Percentiles rank a stretch among this genome's conserved stretches.
These are phyloP conservation scores for Aspergillus piperis DNA, from an alignment of 2,329 filamentous ascomycete genomes.

Conservation along the genomic window DNA sequence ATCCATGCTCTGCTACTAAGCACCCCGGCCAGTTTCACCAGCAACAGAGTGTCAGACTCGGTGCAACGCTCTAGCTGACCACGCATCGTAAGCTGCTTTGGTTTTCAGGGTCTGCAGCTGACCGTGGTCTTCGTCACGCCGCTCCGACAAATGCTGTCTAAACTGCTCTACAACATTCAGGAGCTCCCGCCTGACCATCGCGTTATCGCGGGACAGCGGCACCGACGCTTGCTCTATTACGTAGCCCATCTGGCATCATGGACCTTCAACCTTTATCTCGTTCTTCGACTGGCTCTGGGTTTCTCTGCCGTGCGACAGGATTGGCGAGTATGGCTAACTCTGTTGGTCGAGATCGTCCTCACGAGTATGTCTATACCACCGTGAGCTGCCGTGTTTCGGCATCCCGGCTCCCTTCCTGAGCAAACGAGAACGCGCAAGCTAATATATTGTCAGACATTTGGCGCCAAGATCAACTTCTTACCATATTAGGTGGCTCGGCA, in stretches of 20 bases:
- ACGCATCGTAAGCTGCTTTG: too few species aligned
- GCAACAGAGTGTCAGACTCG: too few species aligned
- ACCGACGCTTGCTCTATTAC: slow-evolving; percentile 20
- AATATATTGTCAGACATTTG: slow-evolving; percentile 20
- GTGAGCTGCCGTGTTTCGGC: neutral
- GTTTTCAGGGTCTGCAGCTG: too few species aligned
- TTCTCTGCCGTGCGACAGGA: slow-evolving; percentile 12
- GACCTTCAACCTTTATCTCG: slow-evolving; percentile 24
- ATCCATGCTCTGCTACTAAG: neutral
- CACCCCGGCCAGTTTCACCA: too few species aligned
- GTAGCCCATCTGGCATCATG: slow-evolving; percentile 22
- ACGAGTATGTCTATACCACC: slow-evolving; percentile 20
- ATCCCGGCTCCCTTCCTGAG: too few species aligned
- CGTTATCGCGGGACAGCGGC: slow-evolving; percentile 15
- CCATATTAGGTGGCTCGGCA: slow-evolving; percentile 21
- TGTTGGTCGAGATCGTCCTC: slow-evolving; percentile 28
- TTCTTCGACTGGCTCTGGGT: slow-evolving; percentile 19
- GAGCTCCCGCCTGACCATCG: slow-evolving; percentile 25
- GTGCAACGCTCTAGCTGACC: too few species aligned
- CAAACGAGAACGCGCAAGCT: neutral
- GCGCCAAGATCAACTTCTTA: slow-evolving; percentile 28
- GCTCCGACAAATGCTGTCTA: slow-evolving; percentile 9
- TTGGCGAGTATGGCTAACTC: slow-evolving; percentile 32
- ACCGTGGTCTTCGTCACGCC: too few species aligned
- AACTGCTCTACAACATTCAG: slow-evolving; percentile 18